These are phyloP conservation scores for Globisporangium barbulae DNA, from an alignment of 352 stramenopile genomes.

Conservation along the genomic window DNA sequence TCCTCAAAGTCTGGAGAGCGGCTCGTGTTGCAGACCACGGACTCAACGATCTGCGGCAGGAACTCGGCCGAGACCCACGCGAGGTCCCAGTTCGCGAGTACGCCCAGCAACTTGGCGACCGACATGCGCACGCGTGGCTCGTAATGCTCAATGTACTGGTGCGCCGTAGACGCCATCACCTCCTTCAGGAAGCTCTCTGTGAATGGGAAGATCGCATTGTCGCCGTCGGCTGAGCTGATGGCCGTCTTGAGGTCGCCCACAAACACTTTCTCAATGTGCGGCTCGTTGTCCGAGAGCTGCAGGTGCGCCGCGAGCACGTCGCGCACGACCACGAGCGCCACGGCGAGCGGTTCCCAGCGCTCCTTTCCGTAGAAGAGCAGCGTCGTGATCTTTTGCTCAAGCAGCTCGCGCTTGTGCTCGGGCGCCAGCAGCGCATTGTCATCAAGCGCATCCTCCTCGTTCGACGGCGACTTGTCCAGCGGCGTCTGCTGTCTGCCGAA, in stretches of 20 bases:
- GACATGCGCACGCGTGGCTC: conserved; percentile 81
- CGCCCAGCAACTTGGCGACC: conserved; percentile 68
- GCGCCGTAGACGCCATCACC: conserved; percentile 32
- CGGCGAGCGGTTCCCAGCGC: conserved; percentile 74
- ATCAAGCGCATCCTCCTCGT: conserved; percentile 13
- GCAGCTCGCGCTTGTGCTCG: conserved; percentile 26
- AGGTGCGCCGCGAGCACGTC: conserved; percentile 43
- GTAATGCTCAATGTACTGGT: conserved; percentile 79
- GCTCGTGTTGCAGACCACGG: conserved; percentile 66
- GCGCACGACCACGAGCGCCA: conserved; percentile 54
- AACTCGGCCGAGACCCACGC: conserved; percentile 59
- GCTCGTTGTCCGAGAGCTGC: conserved; percentile 25
- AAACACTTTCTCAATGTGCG: conserved; percentile 29
- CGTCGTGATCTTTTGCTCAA: conserved; percentile 50
- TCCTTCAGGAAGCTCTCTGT: conserved; percentile 42
- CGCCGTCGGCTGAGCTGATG: conserved; percentile 21
- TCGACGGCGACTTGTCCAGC: neutral
- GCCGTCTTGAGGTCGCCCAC: conserved; percentile 10
- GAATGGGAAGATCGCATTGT: conserved; percentile 24
- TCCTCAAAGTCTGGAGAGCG: conserved; percentile 81
- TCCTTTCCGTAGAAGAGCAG: conserved; percentile 52
- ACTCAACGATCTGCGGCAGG: conserved; percentile 68
- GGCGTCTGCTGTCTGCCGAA: conserved; percentile 1
- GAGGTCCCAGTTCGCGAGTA: conserved; percentile 61
- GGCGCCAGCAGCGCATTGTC: conserved; percentile 3